Conservation (phyloP, 2,329 filamentous ascomycete species). For the Colletotrichum graminicola region DNA sequence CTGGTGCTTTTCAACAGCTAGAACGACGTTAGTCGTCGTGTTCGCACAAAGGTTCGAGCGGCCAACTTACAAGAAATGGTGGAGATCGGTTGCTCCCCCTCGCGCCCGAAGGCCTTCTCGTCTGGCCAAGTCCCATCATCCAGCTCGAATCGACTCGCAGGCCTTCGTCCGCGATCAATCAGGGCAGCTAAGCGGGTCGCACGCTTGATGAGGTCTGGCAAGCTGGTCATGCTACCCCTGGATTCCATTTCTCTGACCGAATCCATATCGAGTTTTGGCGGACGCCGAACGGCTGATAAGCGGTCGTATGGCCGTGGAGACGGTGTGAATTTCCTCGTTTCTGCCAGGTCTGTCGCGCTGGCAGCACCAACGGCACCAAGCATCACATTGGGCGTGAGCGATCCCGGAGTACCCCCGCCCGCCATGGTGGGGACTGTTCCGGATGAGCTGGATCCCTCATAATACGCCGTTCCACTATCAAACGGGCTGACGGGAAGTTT, state of each 20-base stretch:
- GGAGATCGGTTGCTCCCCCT: slow-evolving; percentile 55
- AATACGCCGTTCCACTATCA: slow-evolving; percentile 58
- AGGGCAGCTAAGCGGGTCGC: slow-evolving; percentile 89
- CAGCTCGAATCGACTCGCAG: slow-evolving; percentile 67
- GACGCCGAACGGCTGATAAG: slow-evolving; percentile 70
- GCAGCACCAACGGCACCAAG: slow-evolving; percentile 64
- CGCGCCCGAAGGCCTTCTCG: slow-evolving; percentile 55
- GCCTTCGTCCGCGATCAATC: slow-evolving; percentile 82
- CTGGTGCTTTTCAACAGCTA: slow-evolving; percentile 59
- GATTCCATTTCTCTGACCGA: slow-evolving; percentile 85
- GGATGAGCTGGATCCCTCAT: slow-evolving; percentile 61
- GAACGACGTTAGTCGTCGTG: slow-evolving; percentile 42
- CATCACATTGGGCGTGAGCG: slow-evolving; percentile 60
- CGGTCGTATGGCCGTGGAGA: slow-evolving; percentile 56
- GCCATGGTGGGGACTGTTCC: slow-evolving; percentile 53
- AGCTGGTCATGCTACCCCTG: slow-evolving; percentile 89
- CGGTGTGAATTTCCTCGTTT: slow-evolving; percentile 45
- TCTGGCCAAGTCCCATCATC: slow-evolving; percentile 65
- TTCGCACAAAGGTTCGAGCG: neutral
- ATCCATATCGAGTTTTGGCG: slow-evolving; percentile 81
- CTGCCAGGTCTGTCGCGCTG: slow-evolving; percentile 57
- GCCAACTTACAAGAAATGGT: slow-evolving; percentile 50
- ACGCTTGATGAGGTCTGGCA: slow-evolving; percentile 90
- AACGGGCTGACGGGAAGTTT: slow-evolving; percentile 53
- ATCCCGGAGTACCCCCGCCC: slow-evolving; percentile 44